Conservation (phyloP, 2,329 filamentous ascomycete species). For the Aspergillus sp. region DNA sequence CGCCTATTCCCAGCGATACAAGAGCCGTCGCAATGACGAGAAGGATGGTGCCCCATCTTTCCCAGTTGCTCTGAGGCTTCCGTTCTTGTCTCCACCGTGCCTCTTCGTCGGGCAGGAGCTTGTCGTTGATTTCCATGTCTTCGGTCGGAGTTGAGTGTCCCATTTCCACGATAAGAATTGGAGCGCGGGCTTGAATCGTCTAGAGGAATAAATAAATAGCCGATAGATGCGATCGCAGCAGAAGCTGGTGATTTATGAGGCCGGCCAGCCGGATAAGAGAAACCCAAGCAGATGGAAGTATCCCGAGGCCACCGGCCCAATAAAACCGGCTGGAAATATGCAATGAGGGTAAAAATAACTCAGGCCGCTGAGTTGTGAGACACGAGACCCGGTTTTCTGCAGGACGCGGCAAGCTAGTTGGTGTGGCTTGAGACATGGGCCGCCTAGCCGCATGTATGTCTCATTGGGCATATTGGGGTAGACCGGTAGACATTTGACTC, state of each 20-base stretch:
- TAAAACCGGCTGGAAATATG: neutral
- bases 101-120: conserved; percentile 8
- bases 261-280: neutral
- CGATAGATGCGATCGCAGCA: neutral
- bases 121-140: conserved; percentile 2
- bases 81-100: conserved; percentile 3
- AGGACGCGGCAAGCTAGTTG: neutral
- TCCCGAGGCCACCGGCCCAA: neutral
- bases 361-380: neutral
- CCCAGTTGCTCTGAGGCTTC: neutral
- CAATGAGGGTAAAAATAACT: neutral
- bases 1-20: conserved; percentile 20
- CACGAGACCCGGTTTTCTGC: neutral
- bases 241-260: neutral
- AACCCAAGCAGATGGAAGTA: neutral
- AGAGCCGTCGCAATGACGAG: conserved; percentile 16
- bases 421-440: neutral
- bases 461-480: neutral
- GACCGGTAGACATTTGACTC: neutral
- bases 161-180: neutral
- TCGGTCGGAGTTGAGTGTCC: neutral
- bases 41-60: conserved; percentile 6
- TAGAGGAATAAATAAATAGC: neutral
- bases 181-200: neutral
- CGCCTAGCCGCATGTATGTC: neutral